Evolutionary conservation across 345 rosid species (phyloP).

Genomic region (Citrus sp.): DNA sequence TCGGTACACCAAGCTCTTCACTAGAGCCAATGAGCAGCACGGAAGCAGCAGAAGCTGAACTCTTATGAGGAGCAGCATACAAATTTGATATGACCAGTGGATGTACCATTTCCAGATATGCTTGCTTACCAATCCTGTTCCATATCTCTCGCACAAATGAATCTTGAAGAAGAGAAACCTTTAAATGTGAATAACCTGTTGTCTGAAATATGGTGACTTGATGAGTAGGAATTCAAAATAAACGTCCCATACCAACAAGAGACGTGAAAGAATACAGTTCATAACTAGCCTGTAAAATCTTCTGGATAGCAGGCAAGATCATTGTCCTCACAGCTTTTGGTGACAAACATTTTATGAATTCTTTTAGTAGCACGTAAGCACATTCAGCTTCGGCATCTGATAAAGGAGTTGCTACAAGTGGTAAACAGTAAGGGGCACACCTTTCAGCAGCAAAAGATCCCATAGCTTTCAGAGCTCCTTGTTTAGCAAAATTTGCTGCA

Average conservation of each 20-base stretch:
- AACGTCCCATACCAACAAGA: constrained; percentile 11
- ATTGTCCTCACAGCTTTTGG: constrained; percentile 61
- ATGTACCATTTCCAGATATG: constrained; percentile 72
- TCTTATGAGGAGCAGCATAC: constrained; percentile 65
- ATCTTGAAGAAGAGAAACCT: constrained; percentile 90
- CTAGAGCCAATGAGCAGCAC: constrained; percentile 85
- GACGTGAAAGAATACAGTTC: constrained; percentile 20
- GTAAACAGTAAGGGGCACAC: constrained; percentile 71
- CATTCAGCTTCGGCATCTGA: constrained; percentile 77
- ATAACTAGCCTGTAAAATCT: constrained; percentile 77
- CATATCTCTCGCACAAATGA: constrained; percentile 85
- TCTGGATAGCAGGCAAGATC: constrained; percentile 79
- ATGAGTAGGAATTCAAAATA: constrained; percentile 21
- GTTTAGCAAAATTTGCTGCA: constrained; percentile 81
- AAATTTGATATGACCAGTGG: constrained; percentile 79
- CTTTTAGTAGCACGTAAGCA: constrained; percentile 73
- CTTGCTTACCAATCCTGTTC: constrained; percentile 72
- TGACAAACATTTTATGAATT: constrained; percentile 64
- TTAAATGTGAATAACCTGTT: constrained; percentile 85
- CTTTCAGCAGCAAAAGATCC: constrained; percentile 83
- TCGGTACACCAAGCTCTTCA: constrained; percentile 91
- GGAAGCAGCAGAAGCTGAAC: constrained; percentile 85
- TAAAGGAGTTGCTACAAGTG: constrained; percentile 52
- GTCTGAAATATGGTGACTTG: constrained; percentile 50
- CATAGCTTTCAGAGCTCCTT: constrained; percentile 82